These are phyloP conservation scores for Westerdykella sp. DNA, from an alignment of 2,329 filamentous ascomycete genomes.

Conservation along the genomic window DNA sequence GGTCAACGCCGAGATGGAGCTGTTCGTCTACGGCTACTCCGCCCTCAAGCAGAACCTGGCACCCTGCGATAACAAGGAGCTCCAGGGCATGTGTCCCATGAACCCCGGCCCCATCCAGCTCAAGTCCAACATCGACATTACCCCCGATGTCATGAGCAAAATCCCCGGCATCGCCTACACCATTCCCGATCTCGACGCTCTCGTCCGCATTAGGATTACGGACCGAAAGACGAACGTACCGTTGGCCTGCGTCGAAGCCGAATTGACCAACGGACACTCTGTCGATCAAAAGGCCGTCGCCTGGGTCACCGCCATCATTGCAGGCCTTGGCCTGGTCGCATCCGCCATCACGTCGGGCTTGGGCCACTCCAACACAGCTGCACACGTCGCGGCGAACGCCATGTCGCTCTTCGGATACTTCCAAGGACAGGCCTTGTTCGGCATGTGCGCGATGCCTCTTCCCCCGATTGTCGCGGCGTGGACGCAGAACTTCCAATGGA, in stretches of 20 bases:
- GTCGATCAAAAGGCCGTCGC: conserved; percentile 84
- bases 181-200: conserved; percentile 85
- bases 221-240: conserved; percentile 55
- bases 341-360: conserved; percentile 86
- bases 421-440: conserved; percentile 87
- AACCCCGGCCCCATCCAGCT: conserved; percentile 74
- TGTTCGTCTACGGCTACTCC: conserved; percentile 77
- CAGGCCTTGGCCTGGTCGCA: conserved; percentile 72
- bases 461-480: conserved; percentile 86
- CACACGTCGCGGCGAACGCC: conserved; percentile 88
- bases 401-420: conserved; percentile 93
- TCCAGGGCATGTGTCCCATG: conserved; percentile 85
- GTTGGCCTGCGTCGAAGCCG: conserved; percentile 81
- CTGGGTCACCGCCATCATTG: conserved; percentile 84
- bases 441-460: conserved; percentile 71
- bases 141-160: conserved; percentile 54
- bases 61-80: conserved; percentile 61
- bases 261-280: conserved; percentile 85
- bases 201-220: conserved; percentile 76
- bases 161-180: conserved; percentile 82
- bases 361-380: conserved; percentile 88
- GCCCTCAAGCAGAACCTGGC: conserved; percentile 63
- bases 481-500: conserved; percentile 98
- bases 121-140: conserved; percentile 57
- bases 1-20: conserved; percentile 67